phyloP scores from a whole-genome alignment of 2,329 filamentous ascomycete genomes.

The Trichophyton verrucosum region DNA sequence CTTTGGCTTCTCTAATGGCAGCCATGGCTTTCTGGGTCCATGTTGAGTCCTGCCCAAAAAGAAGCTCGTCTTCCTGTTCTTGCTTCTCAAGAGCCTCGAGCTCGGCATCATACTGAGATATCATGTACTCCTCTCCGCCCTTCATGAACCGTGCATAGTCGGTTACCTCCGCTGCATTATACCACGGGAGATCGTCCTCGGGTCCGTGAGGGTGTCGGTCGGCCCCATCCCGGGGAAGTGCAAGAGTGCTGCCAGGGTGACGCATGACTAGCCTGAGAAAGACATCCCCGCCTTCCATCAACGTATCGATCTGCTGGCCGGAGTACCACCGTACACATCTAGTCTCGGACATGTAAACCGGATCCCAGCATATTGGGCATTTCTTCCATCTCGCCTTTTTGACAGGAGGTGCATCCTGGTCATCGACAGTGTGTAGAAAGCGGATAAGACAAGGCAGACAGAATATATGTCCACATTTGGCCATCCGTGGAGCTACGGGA shows the following conservation, averaged over 20 bases:
- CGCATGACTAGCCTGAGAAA: constrained; percentile 77
- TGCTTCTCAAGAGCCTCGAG: constrained; percentile 61
- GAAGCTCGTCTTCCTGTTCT: constrained; percentile 75
- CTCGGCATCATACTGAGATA: constrained; percentile 65
- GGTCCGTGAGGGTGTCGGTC: constrained; percentile 37
- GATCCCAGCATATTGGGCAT: constrained; percentile 91
- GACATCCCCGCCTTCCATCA: constrained; percentile 75
- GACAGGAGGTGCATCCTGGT: constrained; percentile 45
- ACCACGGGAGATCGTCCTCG: constrained; percentile 79
- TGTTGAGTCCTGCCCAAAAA: constrained; percentile 86
- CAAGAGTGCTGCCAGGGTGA: constrained; percentile 67
- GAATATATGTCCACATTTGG: constrained; percentile 93
- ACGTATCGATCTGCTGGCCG: constrained; percentile 66
- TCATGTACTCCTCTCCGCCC: constrained; percentile 79
- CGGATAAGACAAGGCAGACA: constrained; percentile 86
- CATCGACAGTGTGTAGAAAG: constrained; percentile 87
- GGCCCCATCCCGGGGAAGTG: constrained; percentile 65
- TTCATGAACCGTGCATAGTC: constrained; percentile 96
- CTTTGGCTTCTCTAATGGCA: constrained; percentile 60
- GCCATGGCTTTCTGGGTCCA: constrained; percentile 41
- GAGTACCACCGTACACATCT: constrained; percentile 82
- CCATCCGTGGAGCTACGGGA: constrained; percentile 90
- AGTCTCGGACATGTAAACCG: constrained; percentile 81
- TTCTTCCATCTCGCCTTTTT: constrained; percentile 79
- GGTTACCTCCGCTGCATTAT: constrained; percentile 82